These are phyloP conservation scores for Phytophthora sansomeana DNA, from an alignment of 352 stramenopile species.

Conservation along the genomic window DNA sequence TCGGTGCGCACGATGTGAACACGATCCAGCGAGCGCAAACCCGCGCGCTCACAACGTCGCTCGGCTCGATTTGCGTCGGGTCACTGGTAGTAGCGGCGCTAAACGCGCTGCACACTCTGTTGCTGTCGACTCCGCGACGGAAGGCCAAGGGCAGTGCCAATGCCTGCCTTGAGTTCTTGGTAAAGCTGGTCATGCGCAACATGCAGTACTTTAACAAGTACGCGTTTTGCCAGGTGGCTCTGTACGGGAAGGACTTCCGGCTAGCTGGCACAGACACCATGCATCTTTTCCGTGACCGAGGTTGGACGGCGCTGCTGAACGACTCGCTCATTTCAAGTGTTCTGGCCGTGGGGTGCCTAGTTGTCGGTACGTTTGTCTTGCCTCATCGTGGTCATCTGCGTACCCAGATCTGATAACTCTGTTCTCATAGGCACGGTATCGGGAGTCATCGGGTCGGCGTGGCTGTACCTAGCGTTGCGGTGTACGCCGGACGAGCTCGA, in stretches of 20 bases:
- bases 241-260: constrained; percentile 89
- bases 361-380: constrained; percentile 65
- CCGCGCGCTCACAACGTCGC: constrained; percentile 73
- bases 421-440: constrained; percentile 62
- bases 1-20: constrained; percentile 72
- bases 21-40: constrained; percentile 75
- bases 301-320: constrained; percentile 83
- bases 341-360: constrained; percentile 73
- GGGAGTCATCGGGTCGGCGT: constrained; percentile 75
- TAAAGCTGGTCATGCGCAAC: constrained; percentile 74
- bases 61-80: constrained; percentile 87
- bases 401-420: not conserved
- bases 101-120: constrained; percentile 68
- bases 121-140: constrained; percentile 73
- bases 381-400: constrained; percentile 1
- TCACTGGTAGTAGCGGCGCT: constrained; percentile 81
- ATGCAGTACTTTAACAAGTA: constrained; percentile 91
- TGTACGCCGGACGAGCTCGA: constrained; percentile 65
- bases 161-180: constrained; percentile 84
- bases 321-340: constrained; percentile 85
- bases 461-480: constrained; percentile 73
- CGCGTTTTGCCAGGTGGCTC: constrained; percentile 84
- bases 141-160: constrained; percentile 73
- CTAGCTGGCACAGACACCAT: constrained; percentile 80
- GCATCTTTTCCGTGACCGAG: constrained; percentile 81